These are phyloP conservation scores for Solanum sejunctum DNA, from an alignment of 257 asterid genomes.

Conservation along the genomic window DNA sequence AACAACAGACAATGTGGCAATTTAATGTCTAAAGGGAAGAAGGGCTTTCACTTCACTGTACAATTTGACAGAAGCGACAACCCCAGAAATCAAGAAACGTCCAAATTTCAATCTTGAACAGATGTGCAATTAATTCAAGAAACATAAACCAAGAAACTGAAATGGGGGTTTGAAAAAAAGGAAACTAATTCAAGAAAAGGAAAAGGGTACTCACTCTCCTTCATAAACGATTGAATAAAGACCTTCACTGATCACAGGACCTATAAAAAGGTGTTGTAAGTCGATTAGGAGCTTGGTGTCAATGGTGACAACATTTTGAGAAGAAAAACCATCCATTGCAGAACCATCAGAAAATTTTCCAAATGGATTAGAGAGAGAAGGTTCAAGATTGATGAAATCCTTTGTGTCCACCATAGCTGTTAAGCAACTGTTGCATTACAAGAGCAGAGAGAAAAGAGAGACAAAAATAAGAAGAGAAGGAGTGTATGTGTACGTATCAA, in stretches of 20 bases:
- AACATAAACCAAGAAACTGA: neutral
- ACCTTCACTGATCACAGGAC: slow-evolving; percentile 40
- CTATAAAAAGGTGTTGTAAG: slow-evolving; percentile 22
- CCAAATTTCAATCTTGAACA: neutral
- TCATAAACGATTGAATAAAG: slow-evolving; percentile 34
- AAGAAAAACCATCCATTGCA: neutral
- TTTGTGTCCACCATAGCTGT: neutral
- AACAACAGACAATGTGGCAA: neutral
- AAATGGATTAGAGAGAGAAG: neutral
- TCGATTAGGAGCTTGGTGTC: slow-evolving; percentile 27
- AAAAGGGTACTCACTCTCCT: slow-evolving; percentile 34
- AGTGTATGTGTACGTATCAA: neutral
- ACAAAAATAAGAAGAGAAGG: neutral
- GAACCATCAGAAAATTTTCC: neutral
- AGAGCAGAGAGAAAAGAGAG: neutral
- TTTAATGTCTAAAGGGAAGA: neutral
- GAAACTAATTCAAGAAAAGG: neutral
- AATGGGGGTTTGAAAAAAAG: neutral
- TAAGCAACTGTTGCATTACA: slow-evolving; percentile 8
- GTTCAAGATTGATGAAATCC: neutral
- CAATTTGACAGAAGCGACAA: neutral
- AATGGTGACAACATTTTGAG: slow-evolving; percentile 8
- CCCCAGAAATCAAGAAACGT: neutral
- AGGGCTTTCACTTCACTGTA: neutral
- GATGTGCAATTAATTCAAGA: neutral